Evolutionary conservation across 352 stramenopile species (phyloP), one percentile per base, ranked within the genome.

Genomic region (Phytophthora palmivora): DNA sequence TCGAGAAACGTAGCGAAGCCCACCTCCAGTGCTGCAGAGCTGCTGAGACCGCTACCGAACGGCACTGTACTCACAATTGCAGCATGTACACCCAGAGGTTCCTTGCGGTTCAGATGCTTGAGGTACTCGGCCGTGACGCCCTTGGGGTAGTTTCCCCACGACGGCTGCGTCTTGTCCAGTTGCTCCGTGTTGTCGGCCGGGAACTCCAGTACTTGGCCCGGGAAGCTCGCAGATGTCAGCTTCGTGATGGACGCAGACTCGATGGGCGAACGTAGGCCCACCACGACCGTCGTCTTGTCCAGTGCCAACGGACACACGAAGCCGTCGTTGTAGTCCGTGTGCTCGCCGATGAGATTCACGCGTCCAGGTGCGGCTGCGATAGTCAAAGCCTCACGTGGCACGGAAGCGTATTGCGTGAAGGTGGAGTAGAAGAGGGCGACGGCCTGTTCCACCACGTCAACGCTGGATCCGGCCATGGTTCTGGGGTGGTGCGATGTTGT

Each of bases 281-380:
- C 89, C 32, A 98, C 71, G 5, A 88, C 76, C 7, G 96, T 98
- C 62, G 79, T 90, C 64, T 97, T 94, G 51, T 96, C 82, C 36
- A 97, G 74, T 34, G 92, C 96, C 42, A 98, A 76, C n/a, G 96
- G 96, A 46, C 98, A 84, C 37, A 98, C 96, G 73, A 98, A 98
- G 28, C 96, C 94, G 57, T 97, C 93, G 51, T 97, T 98, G 78
- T 98, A 98, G 74, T 98, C 95, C 3, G 94, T 98, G 76, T 99
- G 95, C 72, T 98, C 95, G 38, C 84, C 87, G 38, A 99, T 98
- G 51, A 98, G 82, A 78, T 98, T 98, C n/a, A 98, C 95, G 43
- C 95, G 87, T 42, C 96, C 96, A 8, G 96, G 96, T 22, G 96
- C 95, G 1, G 63, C 77, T 10, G 86, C 80, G 50, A 90, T 84